Evolutionary conservation across 257 asterid species (phyloP).

Genomic region (Nicotiana tomentosiformis): DNA sequence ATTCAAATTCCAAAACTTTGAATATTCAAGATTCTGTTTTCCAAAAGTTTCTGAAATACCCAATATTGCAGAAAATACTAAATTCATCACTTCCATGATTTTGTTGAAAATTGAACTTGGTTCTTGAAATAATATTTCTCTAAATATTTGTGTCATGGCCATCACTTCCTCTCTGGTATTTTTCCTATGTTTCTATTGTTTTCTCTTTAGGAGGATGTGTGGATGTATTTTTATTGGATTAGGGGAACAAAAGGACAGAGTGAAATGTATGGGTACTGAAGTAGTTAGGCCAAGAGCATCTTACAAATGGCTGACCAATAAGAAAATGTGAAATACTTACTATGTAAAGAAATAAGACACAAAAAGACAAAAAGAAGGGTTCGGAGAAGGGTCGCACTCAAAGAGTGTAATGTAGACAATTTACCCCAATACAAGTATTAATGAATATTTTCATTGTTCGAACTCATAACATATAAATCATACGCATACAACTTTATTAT

Average conservation of each 20-base stretch:
- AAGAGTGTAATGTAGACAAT: too few relatives aligned
- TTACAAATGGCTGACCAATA: neutral
- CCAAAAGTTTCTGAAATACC: neutral
- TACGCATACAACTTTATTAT: too few relatives aligned
- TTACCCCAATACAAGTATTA: rapidly evolving
- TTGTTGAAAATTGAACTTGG: neutral
- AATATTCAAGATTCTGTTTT: neutral
- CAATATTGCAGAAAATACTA: neutral
- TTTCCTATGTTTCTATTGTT: neutral
- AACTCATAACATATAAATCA: too few relatives aligned
- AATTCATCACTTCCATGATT: neutral
- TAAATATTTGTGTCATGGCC: neutral
- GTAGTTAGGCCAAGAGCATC: neutral
- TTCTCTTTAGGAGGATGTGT: neutral
- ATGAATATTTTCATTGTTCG: too few relatives aligned
- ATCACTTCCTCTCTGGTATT: neutral
- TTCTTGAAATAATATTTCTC: conserved; percentile 2
- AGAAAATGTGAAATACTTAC: neutral
- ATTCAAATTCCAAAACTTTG: conserved; percentile 6
- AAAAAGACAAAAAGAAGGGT: too few relatives aligned
- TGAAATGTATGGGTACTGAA: neutral
- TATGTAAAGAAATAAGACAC: too few relatives aligned
- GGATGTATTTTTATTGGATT: neutral
- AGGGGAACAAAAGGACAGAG: neutral
- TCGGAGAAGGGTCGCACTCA: too few relatives aligned